Evolutionary conservation across 2,329 filamentous ascomycete species (phyloP), one percentile per base, ranked within the genome.

Genomic region (Phaeosphaeriaceae sp.): DNA sequence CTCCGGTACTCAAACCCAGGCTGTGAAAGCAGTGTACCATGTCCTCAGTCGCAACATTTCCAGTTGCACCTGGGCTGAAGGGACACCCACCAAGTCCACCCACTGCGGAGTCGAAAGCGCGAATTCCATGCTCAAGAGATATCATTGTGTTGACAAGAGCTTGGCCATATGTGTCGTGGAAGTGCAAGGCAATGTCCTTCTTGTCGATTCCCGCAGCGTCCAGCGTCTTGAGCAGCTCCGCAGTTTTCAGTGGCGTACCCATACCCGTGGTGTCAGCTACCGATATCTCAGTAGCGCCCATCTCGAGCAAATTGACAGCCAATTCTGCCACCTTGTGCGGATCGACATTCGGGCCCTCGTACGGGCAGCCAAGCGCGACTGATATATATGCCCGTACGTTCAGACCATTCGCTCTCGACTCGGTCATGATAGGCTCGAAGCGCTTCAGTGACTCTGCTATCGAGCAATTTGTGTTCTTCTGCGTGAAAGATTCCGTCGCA

Each of bases 221-320:
- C 77, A 93, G 80, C 56, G 88, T 88, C 63, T 84, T 84, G 58
- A 93, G 81, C 49, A 93, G 80, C 56, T 87, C 85, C 55, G 83
- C 81, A 2, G 90, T 92, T 56, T 87, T 82, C 19, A 88, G 89
- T n/a, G 88, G 89, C 0, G 92, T 96, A 30, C 93, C 94, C 86
- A 96, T 93, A 19, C 94, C 94, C 0, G 93, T 94, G 0, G 94
- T 97, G 72, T 97, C 94, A 7, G 93, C 93, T 0, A 97, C 86
- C 1, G 91, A 91, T 66, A 97, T 93, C 82, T 97, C 93, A 72
- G 97, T 92, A 21, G 92, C 94, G 19, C 94, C 94, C 83, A 94
- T 91, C 72, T 94, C 91, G 1, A 97, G 83, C 50, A 97, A 77
- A 7, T 80, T 71, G 83, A 88, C 60, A 82, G 87, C 87, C 23